A percentile compares a stretch with the other conserved stretches of the same genome.
Conservation (phyloP, 2,329 filamentous ascomycete genomes). For the Sporothrix luriei region DNA sequence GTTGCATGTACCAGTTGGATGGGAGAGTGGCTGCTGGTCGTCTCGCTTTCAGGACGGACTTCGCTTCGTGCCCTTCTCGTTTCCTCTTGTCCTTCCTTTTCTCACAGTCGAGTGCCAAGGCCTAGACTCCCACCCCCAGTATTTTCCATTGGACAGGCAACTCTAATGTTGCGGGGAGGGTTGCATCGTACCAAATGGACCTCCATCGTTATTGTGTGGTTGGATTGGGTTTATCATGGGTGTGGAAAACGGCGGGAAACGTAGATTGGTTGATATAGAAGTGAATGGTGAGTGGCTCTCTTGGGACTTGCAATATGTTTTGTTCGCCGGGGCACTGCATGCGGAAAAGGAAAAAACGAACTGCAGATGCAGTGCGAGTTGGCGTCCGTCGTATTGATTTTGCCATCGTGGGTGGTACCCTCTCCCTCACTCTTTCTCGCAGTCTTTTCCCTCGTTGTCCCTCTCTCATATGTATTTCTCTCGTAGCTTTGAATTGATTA, state of each 20-base stretch:
- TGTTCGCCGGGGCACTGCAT: neutral
- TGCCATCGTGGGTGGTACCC: neutral
- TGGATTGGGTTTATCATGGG: neutral
- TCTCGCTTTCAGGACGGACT: neutral
- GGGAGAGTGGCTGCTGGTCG: neutral
- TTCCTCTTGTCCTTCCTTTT: too few relatives aligned
- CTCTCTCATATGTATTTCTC: neutral
- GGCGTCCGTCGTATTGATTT: conserved; percentile 8
- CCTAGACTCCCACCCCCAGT: neutral
- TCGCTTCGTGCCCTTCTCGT: neutral
- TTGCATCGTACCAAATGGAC: conserved; percentile 4
- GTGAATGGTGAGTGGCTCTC: neutral
- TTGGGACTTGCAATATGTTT: neutral
- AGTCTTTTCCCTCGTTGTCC: too few relatives aligned
- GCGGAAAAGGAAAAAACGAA: neutral
- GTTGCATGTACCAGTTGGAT: neutral
- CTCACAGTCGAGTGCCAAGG: neutral
- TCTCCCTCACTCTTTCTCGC: too few relatives aligned
- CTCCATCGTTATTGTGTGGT: neutral
- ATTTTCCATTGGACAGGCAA: neutral
- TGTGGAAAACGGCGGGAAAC: neutral
- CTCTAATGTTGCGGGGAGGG: neutral
- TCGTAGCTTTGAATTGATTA: too few relatives aligned
- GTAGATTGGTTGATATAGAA: neutral
- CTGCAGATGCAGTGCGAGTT: conserved; percentile 8